phyloP scores from a whole-genome alignment of 164 flowering plant genomes.

The Magnolia kwangsiensis region DNA sequence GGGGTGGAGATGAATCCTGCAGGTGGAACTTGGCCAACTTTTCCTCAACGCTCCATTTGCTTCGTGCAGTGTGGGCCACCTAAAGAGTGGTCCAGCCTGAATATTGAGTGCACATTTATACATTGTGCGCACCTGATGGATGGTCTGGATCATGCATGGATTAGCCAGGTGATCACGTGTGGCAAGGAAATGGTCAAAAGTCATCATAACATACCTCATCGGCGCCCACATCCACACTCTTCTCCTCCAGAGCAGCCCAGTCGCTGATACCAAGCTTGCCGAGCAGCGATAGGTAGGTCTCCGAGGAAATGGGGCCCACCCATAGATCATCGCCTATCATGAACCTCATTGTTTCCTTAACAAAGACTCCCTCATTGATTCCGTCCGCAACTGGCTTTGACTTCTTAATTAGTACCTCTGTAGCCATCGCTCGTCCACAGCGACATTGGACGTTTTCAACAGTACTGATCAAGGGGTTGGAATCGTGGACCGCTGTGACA shows the following conservation, averaged over 20 bases:
- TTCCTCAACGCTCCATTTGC: too few relatives aligned
- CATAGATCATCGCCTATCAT: neutral
- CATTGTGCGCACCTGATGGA: too few relatives aligned
- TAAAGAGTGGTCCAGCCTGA: too few relatives aligned
- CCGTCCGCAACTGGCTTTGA: neutral
- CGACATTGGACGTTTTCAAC: neutral
- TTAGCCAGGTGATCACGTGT: too few relatives aligned
- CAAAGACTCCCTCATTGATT: neutral
- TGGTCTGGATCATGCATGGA: too few relatives aligned
- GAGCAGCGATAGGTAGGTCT: neutral
- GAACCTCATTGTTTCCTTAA: neutral
- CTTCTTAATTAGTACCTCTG: too few relatives aligned
- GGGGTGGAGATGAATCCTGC: too few relatives aligned
- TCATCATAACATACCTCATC: neutral
- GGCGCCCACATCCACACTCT: neutral
- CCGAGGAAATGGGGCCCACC: neutral
- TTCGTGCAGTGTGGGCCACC: too few relatives aligned
- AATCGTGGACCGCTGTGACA: neutral
- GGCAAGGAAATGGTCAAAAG: too few relatives aligned
- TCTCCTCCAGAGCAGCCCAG: neutral
- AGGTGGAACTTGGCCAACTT: too few relatives aligned
- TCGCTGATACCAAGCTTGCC: neutral
- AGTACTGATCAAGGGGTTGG: neutral
- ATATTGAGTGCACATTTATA: too few relatives aligned
- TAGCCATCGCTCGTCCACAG: neutral